These are phyloP conservation scores for Cubamyces sp. DNA, from an alignment of 768 basidiomycete genomes.

Conservation along the genomic window DNA sequence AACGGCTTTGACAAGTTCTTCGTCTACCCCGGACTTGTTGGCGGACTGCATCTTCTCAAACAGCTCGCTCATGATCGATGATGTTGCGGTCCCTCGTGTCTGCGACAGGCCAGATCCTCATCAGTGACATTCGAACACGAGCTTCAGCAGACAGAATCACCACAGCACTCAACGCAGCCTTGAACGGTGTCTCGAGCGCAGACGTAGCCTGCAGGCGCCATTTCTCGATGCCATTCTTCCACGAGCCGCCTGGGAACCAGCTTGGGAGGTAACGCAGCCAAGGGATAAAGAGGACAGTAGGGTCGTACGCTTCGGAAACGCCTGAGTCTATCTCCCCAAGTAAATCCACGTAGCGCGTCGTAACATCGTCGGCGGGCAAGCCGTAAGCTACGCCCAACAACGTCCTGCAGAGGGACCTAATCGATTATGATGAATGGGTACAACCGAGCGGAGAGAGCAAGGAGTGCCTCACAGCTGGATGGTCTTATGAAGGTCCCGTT, in stretches of 20 bases:
- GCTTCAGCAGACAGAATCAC: slow-evolving; percentile 35
- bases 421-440: too few relatives aligned
- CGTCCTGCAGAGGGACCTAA: background rate
- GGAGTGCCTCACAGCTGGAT: slow-evolving; percentile 5
- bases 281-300: background rate
- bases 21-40: background rate
- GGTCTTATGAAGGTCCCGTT: background rate
- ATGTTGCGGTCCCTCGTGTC: background rate
- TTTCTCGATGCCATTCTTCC: slow-evolving; percentile 54
- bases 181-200: slow-evolving; percentile 63
- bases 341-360: background rate
- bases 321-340: background rate
- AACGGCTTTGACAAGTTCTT: slow-evolving; percentile 1
- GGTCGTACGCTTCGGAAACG: background rate
- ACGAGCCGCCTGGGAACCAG: slow-evolving; percentile 68
- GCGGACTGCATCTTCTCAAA: background rate
- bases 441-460: too few relatives aligned
- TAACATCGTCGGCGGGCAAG: background rate
- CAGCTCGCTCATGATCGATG: slow-evolving; percentile 1
- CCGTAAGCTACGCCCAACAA: background rate
- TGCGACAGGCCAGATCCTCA: background rate
- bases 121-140: background rate
- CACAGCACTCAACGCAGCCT: slow-evolving; percentile 55
- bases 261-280: slow-evolving; percentile 48
- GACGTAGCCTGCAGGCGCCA: slow-evolving; percentile 66